Conservation (phyloP, 2,329 filamentous ascomycete genomes). For the Penicillium crustosum region DNA sequence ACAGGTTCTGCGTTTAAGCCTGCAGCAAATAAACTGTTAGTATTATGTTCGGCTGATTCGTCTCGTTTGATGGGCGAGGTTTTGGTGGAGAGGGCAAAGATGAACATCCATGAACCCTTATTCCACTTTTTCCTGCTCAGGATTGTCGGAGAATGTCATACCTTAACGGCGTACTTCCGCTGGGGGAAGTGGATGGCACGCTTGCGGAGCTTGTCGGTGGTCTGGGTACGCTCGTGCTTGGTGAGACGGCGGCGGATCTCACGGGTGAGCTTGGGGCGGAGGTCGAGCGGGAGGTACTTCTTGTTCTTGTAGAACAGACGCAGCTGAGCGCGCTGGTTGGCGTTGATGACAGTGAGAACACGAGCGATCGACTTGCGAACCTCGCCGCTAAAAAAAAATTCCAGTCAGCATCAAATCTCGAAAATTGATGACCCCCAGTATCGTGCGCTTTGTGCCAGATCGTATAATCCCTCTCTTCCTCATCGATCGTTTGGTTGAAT, state of each 20-base stretch:
- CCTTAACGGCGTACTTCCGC: constrained; percentile 99
- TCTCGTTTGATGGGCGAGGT: neutral
- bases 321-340: constrained; percentile 97
- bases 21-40: constrained; percentile 17
- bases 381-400: constrained; percentile 70
- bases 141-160: constrained; percentile 45
- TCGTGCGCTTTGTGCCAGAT: neutral
- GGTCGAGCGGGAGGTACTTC: constrained; percentile 98
- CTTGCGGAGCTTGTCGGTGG: constrained; percentile 96
- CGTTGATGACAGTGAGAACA: constrained; percentile 99
- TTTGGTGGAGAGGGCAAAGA: neutral
- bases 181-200: constrained; percentile 92
- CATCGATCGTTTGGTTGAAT: neutral
- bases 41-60: neutral
- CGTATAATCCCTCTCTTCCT: constrained; percentile 1
- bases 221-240: constrained; percentile 80
- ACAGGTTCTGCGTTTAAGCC: constrained; percentile 35
- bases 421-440: neutral
- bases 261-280: constrained; percentile 97
- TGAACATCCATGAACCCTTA: neutral
- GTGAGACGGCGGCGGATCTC: constrained; percentile 95
- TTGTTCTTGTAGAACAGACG: constrained; percentile 99
- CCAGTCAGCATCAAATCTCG: constrained; percentile 28
- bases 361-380: constrained; percentile 99
- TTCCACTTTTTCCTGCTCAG: neutral